phyloP scores from a whole-genome alignment of 2,329 filamentous ascomycete genomes.

The Pseudogymnoascus destructans region DNA sequence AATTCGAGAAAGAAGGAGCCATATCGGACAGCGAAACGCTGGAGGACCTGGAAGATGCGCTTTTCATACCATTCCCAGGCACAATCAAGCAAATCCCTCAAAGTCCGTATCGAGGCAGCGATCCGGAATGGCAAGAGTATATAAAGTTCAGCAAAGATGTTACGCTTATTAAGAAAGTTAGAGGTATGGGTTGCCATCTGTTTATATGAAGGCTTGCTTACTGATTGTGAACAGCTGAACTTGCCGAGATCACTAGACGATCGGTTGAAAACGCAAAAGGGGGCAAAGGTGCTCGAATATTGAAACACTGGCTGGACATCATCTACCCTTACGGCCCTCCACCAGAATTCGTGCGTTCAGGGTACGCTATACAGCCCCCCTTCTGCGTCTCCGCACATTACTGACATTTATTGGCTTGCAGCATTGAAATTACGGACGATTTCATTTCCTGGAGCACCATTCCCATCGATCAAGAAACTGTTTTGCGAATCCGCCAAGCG shows the following conservation, averaged over 20 bases:
- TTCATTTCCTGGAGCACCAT: conserved; percentile 35
- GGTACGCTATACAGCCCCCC: conserved; percentile 34
- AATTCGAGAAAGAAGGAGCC: conserved; percentile 29
- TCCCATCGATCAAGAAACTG: conserved; percentile 34
- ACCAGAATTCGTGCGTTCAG: conserved; percentile 44
- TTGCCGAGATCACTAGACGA: conserved; percentile 32
- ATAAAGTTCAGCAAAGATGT: conserved; percentile 42
- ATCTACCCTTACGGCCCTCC: conserved; percentile 46
- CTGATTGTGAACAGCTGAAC: conserved; percentile 30
- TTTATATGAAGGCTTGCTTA: neutral
- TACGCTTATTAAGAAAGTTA: conserved; percentile 29
- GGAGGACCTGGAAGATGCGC: conserved; percentile 29
- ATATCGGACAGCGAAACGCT: conserved; percentile 32
- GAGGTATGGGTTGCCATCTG: conserved; percentile 12
- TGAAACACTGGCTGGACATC: conserved; percentile 42
- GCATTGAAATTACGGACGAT: conserved; percentile 38
- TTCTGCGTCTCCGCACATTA: neutral
- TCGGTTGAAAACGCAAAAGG: conserved; percentile 27
- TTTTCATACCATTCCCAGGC: conserved; percentile 51
- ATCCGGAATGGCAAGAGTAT: conserved; percentile 53
- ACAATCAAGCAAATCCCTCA: conserved; percentile 38
- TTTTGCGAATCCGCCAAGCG: conserved; percentile 34
- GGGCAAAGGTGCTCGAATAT: neutral
- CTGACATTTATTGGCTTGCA: conserved; percentile 24
- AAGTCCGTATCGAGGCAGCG: conserved; percentile 39